phyloP scores from a whole-genome alignment of 768 basidiomycete genomes.

The Trametes cingulata region DNA sequence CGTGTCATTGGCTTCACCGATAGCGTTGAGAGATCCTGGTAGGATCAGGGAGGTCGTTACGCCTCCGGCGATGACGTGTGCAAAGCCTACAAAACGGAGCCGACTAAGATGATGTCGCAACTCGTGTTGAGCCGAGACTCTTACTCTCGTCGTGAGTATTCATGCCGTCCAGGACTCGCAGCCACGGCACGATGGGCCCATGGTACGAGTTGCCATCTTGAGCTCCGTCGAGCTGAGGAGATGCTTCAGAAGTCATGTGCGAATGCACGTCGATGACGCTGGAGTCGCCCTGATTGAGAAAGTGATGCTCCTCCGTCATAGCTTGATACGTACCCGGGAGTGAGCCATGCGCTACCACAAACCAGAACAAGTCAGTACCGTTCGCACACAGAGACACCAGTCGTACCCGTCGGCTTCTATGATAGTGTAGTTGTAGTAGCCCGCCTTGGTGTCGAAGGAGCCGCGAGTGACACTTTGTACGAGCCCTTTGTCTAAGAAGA shows the following conservation, averaged over 20 bases:
- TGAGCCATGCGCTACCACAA: slow-evolving; percentile 58
- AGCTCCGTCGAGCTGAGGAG: slow-evolving; percentile 37
- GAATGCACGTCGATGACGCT: slow-evolving; percentile 60
- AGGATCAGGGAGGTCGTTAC: slow-evolving; percentile 77
- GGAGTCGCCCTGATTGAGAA: neutral
- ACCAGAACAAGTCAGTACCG: neutral
- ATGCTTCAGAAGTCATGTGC: slow-evolving; percentile 47
- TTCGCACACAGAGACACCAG: neutral
- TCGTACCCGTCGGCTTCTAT: slow-evolving; percentile 50
- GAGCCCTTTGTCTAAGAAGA: slow-evolving; percentile 65
- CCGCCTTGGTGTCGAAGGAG: neutral
- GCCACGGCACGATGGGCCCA: slow-evolving; percentile 57
- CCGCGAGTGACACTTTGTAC: slow-evolving; percentile 53
- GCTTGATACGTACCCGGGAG: slow-evolving; percentile 46
- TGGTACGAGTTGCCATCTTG: slow-evolving; percentile 58
- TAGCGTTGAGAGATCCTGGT: slow-evolving; percentile 66
- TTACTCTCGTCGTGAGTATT: slow-evolving; percentile 67
- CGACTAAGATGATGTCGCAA: too few relatives aligned
- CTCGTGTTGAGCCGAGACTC: too few relatives aligned
- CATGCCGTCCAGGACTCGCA: slow-evolving; percentile 69
- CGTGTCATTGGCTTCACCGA: slow-evolving; percentile 40
- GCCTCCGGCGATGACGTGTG: slow-evolving; percentile 62
- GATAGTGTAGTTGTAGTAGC: slow-evolving; percentile 29
- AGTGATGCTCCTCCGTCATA: too few relatives aligned
- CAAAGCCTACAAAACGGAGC: slow-evolving; percentile 38